phyloP scores from a whole-genome alignment of 202 grass and related monocot species.

The Zoysia matrella region DNA sequence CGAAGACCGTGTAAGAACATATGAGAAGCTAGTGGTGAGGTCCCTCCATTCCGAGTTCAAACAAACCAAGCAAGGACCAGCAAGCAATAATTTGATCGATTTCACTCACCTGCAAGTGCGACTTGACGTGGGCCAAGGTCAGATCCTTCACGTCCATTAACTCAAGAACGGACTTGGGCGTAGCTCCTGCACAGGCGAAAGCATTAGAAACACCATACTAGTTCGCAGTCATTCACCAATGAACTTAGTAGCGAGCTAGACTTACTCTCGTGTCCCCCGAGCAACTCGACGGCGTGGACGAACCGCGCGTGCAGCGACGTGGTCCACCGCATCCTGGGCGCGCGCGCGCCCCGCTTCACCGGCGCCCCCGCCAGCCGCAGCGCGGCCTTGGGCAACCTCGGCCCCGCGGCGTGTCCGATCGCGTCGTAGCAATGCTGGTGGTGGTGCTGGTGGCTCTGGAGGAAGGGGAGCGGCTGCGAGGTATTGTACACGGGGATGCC shows the following conservation, averaged over 20 bases:
- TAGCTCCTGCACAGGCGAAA: constrained; percentile 61
- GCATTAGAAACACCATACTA: background rate
- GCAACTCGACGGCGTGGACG: constrained; percentile 84
- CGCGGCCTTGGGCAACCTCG: constrained; percentile 53
- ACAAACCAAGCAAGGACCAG: background rate
- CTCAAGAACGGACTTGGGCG: constrained; percentile 94
- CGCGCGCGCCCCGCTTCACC: constrained; percentile 53
- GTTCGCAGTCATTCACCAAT: constrained; percentile 2
- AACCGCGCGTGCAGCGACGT: constrained; percentile 89
- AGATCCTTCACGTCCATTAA: constrained; percentile 99
- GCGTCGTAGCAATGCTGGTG: constrained; percentile 60
- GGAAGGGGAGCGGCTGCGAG: constrained; percentile 57
- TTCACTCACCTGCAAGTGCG: constrained; percentile 82
- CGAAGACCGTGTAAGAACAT: background rate
- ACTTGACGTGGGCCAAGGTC: constrained; percentile 95
- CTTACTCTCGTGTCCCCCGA: constrained; percentile 90
- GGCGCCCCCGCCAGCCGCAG: constrained; percentile 61
- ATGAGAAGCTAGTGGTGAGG: too few species aligned
- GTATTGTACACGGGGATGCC: constrained; percentile 86
- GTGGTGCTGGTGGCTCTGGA: constrained; percentile 54
- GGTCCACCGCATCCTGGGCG: constrained; percentile 91
- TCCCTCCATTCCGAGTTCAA: background rate
- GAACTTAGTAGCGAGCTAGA: background rate
- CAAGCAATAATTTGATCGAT: background rate
- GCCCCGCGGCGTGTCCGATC: constrained; percentile 28